phyloP scores from a whole-genome alignment of 805 yeast species.

The Lachancea lanzarotensis region DNA sequence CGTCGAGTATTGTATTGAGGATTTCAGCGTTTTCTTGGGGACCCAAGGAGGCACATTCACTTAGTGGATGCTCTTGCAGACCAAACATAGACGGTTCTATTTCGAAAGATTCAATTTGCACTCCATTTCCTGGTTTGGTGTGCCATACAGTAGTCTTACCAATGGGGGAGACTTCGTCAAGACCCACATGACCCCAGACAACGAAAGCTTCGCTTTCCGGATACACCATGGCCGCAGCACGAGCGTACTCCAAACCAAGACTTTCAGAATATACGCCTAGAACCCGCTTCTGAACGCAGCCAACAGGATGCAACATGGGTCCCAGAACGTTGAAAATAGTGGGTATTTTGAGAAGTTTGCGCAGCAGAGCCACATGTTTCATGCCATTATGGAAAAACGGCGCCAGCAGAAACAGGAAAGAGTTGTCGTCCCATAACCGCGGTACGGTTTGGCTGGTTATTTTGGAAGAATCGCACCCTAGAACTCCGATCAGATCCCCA shows the following conservation, averaged over 20 bases:
- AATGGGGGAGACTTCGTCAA: slow-evolving; percentile 90
- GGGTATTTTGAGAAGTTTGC: slow-evolving; percentile 79
- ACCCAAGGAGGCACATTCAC: slow-evolving; percentile 72
- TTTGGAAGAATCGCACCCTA: slow-evolving; percentile 78
- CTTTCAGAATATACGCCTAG: slow-evolving; percentile 81
- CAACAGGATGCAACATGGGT: slow-evolving; percentile 89
- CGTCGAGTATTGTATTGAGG: slow-evolving; percentile 36
- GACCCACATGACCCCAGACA: slow-evolving; percentile 87
- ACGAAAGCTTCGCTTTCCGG: slow-evolving; percentile 57
- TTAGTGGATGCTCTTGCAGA: slow-evolving; percentile 62
- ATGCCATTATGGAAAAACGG: slow-evolving; percentile 92
- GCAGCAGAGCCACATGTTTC: slow-evolving; percentile 72
- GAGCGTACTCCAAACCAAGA: slow-evolving; percentile 79
- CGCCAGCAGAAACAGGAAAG: slow-evolving; percentile 73
- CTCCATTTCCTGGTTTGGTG: slow-evolving; percentile 24
- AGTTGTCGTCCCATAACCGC: slow-evolving; percentile 41
- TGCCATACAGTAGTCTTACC: slow-evolving; percentile 82
- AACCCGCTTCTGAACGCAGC: slow-evolving; percentile 63
- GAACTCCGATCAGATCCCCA: slow-evolving; percentile 72
- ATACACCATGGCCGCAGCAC: slow-evolving; percentile 59
- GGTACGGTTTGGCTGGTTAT: slow-evolving; percentile 58
- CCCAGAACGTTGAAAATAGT: slow-evolving; percentile 93
- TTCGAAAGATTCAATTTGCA: slow-evolving; percentile 37
- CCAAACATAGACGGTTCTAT: slow-evolving; percentile 77
- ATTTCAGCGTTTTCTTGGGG: slow-evolving; percentile 75